A percentile compares a stretch with the other conserved stretches of the same genome.
Conservation (phyloP, 1,284 basidiomycete genomes). For the Sanghuangporus sanghuang region DNA sequence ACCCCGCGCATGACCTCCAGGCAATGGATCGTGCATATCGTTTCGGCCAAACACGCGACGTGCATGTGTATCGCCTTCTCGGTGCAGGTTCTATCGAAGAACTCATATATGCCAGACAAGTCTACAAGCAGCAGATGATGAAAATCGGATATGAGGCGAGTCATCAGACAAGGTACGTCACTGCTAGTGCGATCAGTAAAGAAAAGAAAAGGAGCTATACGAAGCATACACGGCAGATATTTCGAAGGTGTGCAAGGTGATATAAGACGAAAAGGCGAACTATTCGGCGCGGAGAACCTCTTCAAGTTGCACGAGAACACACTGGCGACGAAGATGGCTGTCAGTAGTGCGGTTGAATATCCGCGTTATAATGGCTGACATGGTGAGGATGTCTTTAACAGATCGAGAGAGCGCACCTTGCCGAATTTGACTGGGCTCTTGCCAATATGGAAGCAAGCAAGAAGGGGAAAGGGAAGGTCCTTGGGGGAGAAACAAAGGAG, state of each 20-base stretch:
- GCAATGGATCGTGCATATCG: slow-evolving; percentile 88
- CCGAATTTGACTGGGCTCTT: slow-evolving; percentile 74
- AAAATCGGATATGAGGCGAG: slow-evolving; percentile 80
- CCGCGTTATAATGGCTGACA: not conserved
- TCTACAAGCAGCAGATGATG: slow-evolving; percentile 90
- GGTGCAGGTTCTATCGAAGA: slow-evolving; percentile 86
- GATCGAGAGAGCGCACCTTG: slow-evolving; percentile 71
- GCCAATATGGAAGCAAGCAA: slow-evolving; percentile 50
- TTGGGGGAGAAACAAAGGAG: slow-evolving; percentile 35
- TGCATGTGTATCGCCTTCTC: slow-evolving; percentile 79
- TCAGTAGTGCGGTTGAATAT: slow-evolving; percentile 28
- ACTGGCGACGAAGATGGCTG: slow-evolving; percentile 69
- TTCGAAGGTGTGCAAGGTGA: slow-evolving; percentile 81
- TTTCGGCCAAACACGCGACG: slow-evolving; percentile 84
- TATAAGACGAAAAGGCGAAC: slow-evolving; percentile 65
- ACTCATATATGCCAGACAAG: slow-evolving; percentile 78
- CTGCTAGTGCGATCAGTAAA: not conserved
- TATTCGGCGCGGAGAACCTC: slow-evolving; percentile 80
- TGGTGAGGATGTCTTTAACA: slow-evolving; percentile 24
- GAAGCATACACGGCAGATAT: too few relatives aligned
- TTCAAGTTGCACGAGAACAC: slow-evolving; percentile 73
- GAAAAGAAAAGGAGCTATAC: too few relatives aligned
- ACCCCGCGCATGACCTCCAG: slow-evolving; percentile 83
- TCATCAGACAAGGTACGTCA: slow-evolving; percentile 60
- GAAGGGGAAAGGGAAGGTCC: slow-evolving; percentile 34